Percentiles rank a stretch among this genome's conserved stretches.
These are phyloP conservation scores for Malus sylvestris DNA, from an alignment of 306 rosid genomes.

Conservation along the genomic window DNA sequence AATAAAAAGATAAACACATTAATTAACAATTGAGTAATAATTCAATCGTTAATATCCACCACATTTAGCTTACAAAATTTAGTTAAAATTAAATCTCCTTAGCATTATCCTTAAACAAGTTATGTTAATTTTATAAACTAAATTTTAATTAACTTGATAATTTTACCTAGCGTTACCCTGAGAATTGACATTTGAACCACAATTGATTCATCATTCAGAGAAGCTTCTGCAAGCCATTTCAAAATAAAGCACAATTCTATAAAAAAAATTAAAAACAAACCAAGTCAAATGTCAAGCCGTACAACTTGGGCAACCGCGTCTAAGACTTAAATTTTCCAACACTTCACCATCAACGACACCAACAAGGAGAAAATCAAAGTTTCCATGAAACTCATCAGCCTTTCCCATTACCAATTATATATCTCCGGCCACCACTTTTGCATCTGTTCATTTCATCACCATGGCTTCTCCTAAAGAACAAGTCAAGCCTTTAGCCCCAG, in stretches of 20 bases:
- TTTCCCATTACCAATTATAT: background rate
- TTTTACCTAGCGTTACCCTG: too few relatives aligned
- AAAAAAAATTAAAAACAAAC: background rate
- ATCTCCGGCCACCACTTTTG: background rate
- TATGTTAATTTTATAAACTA: too few relatives aligned
- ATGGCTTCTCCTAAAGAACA: slow-evolving; percentile 17
- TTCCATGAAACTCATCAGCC: background rate
- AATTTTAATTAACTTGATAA: too few relatives aligned
- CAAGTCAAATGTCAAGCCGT: slow-evolving; percentile 11
- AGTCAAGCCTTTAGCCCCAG: slow-evolving; percentile 29
- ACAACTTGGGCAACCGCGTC: slow-evolving; percentile 12
- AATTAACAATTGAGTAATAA: too few relatives aligned
- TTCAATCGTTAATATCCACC: too few relatives aligned
- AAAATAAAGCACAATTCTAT: background rate
- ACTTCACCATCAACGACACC: background rate
- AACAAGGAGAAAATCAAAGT: background rate
- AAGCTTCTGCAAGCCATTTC: slow-evolving; percentile 1
- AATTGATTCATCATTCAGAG: background rate
- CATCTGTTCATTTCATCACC: background rate
- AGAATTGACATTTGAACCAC: background rate
- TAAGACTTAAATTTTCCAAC: background rate
- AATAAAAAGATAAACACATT: too few relatives aligned
- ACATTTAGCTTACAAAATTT: too few relatives aligned
- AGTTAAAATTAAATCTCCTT: too few relatives aligned
- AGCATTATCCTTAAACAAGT: too few relatives aligned